Conservation (phyloP, 208 protist genomes). For the Strigomonas culicis region DNA sequence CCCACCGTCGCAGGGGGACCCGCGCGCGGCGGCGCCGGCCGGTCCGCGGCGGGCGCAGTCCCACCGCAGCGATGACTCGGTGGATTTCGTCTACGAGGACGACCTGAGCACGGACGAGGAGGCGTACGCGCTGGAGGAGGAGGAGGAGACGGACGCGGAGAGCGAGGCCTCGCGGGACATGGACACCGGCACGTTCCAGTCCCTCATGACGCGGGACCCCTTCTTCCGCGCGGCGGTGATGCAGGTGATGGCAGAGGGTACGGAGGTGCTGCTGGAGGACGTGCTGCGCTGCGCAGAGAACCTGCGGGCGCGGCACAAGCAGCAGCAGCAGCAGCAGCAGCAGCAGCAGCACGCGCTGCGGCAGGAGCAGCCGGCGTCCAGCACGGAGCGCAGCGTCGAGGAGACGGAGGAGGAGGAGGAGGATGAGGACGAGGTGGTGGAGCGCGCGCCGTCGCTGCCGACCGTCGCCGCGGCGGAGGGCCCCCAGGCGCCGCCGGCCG, state of each 20-base stretch:
- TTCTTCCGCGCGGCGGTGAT: conserved; percentile 5
- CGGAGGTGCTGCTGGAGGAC: conserved; percentile 5
- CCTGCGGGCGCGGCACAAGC: conserved; percentile 6
- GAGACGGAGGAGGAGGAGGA: neutral
- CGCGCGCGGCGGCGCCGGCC: neutral
- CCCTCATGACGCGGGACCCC: conserved; percentile 10
- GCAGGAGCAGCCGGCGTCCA: neutral
- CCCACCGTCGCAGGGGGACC: too few species aligned
- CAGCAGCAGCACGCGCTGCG: neutral
- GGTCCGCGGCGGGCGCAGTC: too few species aligned
- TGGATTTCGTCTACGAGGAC: conserved; percentile 1
- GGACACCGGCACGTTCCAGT: neutral
- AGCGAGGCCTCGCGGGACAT: neutral
- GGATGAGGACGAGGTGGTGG: neutral
- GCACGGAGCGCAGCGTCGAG: neutral
- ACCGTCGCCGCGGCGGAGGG: neutral
- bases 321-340: conserved; percentile 7
- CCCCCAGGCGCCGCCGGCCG: neutral
- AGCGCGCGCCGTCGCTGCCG: neutral
- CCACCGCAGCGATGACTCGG: neutral
- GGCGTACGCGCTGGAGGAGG: neutral
- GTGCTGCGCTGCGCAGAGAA: conserved; percentile 4
- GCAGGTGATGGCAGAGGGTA: neutral
- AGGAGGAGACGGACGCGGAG: conserved; percentile 4
- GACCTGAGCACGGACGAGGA: neutral